Percentiles rank a stretch among this genome's conserved stretches.
Conservation (phyloP, 495 filamentous ascomycete genomes). For the Lentithecium fluviatile region DNA sequence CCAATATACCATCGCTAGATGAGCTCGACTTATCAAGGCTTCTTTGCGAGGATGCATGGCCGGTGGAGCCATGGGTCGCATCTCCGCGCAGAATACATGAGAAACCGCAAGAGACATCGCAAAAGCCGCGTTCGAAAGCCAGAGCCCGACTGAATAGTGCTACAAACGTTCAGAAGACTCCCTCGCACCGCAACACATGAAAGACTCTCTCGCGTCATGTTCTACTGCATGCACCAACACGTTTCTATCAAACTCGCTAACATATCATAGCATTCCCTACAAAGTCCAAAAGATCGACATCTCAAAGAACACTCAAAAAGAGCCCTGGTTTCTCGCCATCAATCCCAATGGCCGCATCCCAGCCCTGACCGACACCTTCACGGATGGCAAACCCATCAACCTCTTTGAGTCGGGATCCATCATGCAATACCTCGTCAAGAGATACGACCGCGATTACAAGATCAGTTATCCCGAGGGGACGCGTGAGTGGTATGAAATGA, state of each 20-base stretch:
- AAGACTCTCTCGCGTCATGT: no score
- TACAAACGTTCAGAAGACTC: no score
- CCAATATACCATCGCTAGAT: no score
- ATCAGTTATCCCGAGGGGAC: conserved; percentile 74
- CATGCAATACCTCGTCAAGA: conserved; percentile 78
- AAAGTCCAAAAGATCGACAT: conserved; percentile 67
- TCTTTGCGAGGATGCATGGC: no score
- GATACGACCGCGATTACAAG: conserved; percentile 81
- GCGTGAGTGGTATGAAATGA: conserved; percentile 74
- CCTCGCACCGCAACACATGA: no score
- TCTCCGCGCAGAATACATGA: no score
- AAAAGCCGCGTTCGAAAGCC: no score
- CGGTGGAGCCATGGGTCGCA: no score
- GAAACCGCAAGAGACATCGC: no score
- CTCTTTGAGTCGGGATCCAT: conserved; percentile 86
- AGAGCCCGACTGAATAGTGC: no score
- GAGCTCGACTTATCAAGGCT: no score
- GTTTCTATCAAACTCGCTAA: background rate
- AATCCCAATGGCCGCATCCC: conserved; percentile 96
- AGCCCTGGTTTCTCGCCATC: conserved; percentile 84
- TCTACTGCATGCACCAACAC: no score
- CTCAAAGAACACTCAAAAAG: conserved; percentile 72
- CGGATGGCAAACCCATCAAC: conserved; percentile 68
- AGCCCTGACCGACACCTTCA: conserved; percentile 72
- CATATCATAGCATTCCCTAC: conserved; percentile 46